These are phyloP conservation scores for Cucurbita moschata DNA, from an alignment of 306 rosid genomes.

Conservation along the genomic window DNA sequence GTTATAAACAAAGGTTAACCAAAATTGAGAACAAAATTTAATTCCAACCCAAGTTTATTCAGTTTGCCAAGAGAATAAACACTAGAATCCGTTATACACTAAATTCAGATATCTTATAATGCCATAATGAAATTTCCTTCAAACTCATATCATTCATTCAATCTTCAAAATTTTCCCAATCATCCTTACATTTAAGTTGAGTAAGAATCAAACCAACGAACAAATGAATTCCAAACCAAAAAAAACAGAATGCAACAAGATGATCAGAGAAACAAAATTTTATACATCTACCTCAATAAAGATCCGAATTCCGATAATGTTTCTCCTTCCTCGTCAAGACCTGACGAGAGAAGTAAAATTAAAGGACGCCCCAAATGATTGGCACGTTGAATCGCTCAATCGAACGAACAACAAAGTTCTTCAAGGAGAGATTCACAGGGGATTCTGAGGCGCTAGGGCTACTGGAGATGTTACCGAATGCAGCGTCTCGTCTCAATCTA, in stretches of 20 bases:
- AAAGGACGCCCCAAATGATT: neutral
- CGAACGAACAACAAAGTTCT: neutral
- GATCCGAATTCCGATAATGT: neutral
- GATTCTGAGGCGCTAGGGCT: slow-evolving; percentile 7
- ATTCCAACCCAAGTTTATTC: neutral
- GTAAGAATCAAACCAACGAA: neutral
- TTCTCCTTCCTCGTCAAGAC: neutral
- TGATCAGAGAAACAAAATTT: neutral
- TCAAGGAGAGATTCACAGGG: neutral
- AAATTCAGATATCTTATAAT: neutral
- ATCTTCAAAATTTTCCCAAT: neutral
- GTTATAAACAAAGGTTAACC: neutral
- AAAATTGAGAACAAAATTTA: neutral
- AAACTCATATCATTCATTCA: neutral
- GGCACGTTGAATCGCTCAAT: neutral
- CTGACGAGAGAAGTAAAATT: neutral
- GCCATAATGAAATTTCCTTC: neutral
- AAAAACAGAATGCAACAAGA: neutral
- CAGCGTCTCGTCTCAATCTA: neutral
- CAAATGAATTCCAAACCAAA: neutral
- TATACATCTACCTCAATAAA: neutral
- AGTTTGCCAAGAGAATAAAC: neutral
- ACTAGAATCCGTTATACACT: neutral
- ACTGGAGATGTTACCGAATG: neutral
- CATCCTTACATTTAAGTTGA: neutral